Percentiles rank a stretch among this genome's conserved stretches.
Evolutionary conservation across 2,329 filamentous ascomycete genomes (phyloP).

Genomic region (Xylariomycetidae sp.): DNA sequence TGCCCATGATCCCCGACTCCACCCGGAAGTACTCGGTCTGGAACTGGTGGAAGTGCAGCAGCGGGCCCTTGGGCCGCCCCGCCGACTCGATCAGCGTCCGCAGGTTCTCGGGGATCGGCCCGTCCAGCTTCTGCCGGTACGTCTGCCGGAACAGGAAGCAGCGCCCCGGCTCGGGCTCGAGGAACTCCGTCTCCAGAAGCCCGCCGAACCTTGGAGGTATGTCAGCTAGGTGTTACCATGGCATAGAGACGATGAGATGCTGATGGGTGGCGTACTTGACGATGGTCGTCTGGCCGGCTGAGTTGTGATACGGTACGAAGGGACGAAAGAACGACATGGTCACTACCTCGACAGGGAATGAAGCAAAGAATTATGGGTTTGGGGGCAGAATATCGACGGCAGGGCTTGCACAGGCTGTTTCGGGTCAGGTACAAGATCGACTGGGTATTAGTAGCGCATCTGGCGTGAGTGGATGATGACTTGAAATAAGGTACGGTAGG

Average conservation of each 20-base stretch:
- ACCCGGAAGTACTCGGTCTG: conserved; percentile 28
- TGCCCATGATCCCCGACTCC: conserved; percentile 18
- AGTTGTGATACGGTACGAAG: conserved; percentile 6
- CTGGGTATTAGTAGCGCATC: no score
- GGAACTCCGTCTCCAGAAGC: conserved; percentile 17
- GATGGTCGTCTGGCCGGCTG: conserved; percentile 4
- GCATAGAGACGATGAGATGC: no score
- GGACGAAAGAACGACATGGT: conserved; percentile 7
- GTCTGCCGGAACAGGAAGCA: conserved; percentile 21
- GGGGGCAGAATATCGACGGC: no score
- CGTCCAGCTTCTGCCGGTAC: conserved; percentile 13
- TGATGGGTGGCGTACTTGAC: conserved; percentile 4
- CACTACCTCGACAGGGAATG: no score
- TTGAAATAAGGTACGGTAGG: no score
- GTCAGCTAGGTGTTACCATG: neutral
- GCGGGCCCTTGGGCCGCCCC: conserved; percentile 15
- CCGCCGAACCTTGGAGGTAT: conserved; percentile 15
- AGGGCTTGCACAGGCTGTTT: no score
- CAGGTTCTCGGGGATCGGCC: conserved; percentile 5
- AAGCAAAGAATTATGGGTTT: no score
- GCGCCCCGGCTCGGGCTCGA: conserved; percentile 22
- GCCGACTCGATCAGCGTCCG: conserved; percentile 3
- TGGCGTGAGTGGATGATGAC: no score
- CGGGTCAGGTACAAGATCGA: no score
- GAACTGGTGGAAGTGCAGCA: conserved; percentile 26